Evolutionary conservation across 805 yeast genomes (phyloP).

Genomic region (Candida glaebosa): DNA sequence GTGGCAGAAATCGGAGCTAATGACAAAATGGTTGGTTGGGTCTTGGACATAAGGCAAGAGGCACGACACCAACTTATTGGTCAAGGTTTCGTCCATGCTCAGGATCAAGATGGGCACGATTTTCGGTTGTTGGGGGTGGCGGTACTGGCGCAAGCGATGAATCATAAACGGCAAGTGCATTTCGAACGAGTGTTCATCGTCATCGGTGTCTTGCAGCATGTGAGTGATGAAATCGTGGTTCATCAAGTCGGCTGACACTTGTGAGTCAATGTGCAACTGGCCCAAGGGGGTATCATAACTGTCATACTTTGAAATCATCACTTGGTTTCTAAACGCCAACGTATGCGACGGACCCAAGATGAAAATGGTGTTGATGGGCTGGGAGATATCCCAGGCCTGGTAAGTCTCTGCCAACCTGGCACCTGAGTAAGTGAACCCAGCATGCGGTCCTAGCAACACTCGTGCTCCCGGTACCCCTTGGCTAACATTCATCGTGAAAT

Average conservation of each 20-base stretch:
- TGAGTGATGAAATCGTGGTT: conserved; percentile 35
- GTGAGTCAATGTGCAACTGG: conserved; percentile 59
- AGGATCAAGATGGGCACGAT: conserved; percentile 84
- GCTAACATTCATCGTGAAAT: conserved; percentile 38
- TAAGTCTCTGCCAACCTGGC: conserved; percentile 74
- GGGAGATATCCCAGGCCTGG: conserved; percentile 58
- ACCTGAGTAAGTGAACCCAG: conserved; percentile 87
- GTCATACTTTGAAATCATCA: conserved; percentile 49
- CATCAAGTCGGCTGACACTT: conserved; percentile 34
- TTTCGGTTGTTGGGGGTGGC: conserved; percentile 28
- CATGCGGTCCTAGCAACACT: conserved; percentile 58
- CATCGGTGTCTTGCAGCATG: conserved; percentile 63
- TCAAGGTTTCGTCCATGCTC: conserved; percentile 46
- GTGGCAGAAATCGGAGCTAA: conserved; percentile 93
- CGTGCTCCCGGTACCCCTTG: conserved; percentile 42
- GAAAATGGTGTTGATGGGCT: conserved; percentile 57
- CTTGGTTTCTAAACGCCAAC: conserved; percentile 66
- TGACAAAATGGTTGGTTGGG: conserved; percentile 61
- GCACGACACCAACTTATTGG: conserved; percentile 41
- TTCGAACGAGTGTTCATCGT: conserved; percentile 88
- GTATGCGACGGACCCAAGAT: conserved; percentile 93
- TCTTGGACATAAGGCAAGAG: conserved; percentile 54
- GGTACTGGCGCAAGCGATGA: conserved; percentile 38
- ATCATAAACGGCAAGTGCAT: conserved; percentile 85
- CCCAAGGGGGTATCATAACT: conserved; percentile 84